Base-by-base conservation (phyloP, 441 rosid species). In the Corymbia calophylla region DNA sequence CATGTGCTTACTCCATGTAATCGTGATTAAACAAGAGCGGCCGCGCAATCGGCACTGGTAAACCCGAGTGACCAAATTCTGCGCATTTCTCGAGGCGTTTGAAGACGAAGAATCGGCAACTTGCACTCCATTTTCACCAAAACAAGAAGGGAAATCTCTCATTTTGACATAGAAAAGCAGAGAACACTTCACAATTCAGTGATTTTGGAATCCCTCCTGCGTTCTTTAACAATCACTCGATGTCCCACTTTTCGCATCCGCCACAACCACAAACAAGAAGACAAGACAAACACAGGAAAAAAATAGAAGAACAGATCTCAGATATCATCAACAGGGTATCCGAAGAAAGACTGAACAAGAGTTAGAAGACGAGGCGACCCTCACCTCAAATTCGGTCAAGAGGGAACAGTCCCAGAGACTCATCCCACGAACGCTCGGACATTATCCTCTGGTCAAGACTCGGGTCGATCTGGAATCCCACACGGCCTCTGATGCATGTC, bases 71-170 rank as follows among this genome's bases (percentile, higher is more conserved):
- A 96, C 98, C 91, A 95, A 86, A 90, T 97, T 97, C 90, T 95
- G 99, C 31, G 97, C 95, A 89, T 92, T 93, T 94, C 96, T 97
- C 3, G 93, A 80, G 9, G 95, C 86, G 88, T 89, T 94, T 48
- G 98, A 94, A 48, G 97, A 92, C 16, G 99, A 95, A 9, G 99
- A 95, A 92, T 97, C 98, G 80, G 98, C 98, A 48, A 97, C 96
- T 92, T 97, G 99, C 80, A 97, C 98, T 82, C 98, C 98, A 91
- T 93, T 97, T 92, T 97, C 99, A 90, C 98, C 97, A 87, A 97
- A 97, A 93, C 99, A 97, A 94, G 99, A 97, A 90, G 98, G 98
- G 91, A 97, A 97, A 90, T 97, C 99, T 94, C 94, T 97, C 98
- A 97, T 97, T 88, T 32, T 92, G 86, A 47, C 84, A 77, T 77